Evolutionary conservation across 495 filamentous ascomycete species (phyloP).

Genomic region (Neurospora sp.): DNA sequence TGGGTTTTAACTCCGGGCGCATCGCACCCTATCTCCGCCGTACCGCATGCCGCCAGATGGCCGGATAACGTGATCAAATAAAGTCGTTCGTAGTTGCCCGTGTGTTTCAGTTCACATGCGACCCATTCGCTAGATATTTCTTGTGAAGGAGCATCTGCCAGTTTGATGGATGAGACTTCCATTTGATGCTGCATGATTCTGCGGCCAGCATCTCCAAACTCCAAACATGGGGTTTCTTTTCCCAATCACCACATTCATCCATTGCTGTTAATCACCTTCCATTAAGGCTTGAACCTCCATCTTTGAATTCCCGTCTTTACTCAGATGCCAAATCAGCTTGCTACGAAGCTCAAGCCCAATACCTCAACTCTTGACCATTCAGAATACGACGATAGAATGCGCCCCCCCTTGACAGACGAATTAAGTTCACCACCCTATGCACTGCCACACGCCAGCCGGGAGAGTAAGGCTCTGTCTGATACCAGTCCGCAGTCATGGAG

Average conservation of each 20-base stretch:
- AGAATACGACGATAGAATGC: too few relatives aligned
- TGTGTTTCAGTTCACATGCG: background rate
- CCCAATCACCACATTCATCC: background rate
- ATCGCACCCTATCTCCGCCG: background rate
- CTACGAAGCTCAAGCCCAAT: too few relatives aligned
- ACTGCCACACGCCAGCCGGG: too few relatives aligned
- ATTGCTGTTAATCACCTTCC: too few relatives aligned
- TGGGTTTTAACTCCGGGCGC: background rate
- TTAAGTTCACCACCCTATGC: too few relatives aligned
- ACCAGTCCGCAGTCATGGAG: too few relatives aligned
- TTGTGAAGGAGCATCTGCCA: background rate
- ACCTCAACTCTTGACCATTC: too few relatives aligned
- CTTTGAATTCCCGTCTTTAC: too few relatives aligned
- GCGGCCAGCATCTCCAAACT: background rate
- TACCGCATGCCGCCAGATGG: background rate
- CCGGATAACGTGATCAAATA: background rate
- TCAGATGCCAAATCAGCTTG: too few relatives aligned
- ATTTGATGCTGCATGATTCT: background rate
- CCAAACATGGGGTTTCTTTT: background rate
- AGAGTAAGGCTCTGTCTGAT: too few relatives aligned
- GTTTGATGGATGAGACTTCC: background rate
- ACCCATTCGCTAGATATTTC: background rate
- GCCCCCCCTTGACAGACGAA: too few relatives aligned
- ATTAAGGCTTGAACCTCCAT: too few relatives aligned
- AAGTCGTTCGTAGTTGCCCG: background rate